Evolutionary conservation across 208 protist genomes (phyloP).

Genomic region (Leishmania mexicana): DNA sequence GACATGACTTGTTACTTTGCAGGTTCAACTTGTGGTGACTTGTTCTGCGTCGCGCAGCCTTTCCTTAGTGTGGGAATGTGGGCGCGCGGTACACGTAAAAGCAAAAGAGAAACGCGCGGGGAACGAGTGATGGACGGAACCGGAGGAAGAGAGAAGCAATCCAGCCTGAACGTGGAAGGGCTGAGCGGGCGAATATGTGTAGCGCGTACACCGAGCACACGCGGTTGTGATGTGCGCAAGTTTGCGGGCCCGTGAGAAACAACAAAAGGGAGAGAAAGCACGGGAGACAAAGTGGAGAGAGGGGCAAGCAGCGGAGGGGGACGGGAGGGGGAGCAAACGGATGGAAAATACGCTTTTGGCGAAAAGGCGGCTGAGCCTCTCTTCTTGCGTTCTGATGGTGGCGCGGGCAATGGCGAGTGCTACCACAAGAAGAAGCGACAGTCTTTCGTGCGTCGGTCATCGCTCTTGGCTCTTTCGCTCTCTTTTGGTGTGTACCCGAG

Average conservation of each 20-base stretch:
- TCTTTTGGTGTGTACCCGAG: neutral
- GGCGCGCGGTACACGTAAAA: neutral
- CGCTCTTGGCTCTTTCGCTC: neutral
- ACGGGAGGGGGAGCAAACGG: neutral
- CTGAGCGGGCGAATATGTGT: neutral
- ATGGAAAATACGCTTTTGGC: neutral
- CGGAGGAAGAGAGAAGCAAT: neutral
- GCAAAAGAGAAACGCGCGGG: neutral
- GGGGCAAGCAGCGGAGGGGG: neutral
- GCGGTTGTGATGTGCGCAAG: neutral
- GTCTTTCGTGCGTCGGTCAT: neutral
- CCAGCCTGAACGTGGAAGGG: neutral
- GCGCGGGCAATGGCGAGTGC: neutral
- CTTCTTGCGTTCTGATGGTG: neutral
- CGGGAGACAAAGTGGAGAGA: neutral
- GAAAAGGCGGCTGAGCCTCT: neutral
- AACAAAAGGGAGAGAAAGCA: neutral
- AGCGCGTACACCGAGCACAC: neutral
- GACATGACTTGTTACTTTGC: slow-evolving; percentile 8
- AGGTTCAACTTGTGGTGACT: too few relatives aligned
- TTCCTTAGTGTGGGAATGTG: neutral
- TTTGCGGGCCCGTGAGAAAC: neutral
- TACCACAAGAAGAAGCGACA: neutral
- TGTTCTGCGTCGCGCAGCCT: neutral
- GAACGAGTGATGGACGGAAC: neutral